phyloP scores from a whole-genome alignment of 768 basidiomycete species.

The Leccinum subtestaceum region DNA sequence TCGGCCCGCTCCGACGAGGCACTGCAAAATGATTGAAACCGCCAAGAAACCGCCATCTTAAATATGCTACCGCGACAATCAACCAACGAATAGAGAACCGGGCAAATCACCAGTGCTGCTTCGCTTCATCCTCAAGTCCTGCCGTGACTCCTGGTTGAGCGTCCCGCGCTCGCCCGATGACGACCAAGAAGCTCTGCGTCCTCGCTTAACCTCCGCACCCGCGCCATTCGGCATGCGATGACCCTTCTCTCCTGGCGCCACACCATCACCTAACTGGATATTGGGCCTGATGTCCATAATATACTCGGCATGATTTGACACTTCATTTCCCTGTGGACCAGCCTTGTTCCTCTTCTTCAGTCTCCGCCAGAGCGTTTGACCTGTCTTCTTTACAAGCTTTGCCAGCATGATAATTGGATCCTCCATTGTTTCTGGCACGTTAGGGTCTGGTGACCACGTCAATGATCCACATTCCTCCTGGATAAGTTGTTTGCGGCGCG shows the following conservation, averaged over 20 bases:
- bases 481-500: constrained; percentile 23
- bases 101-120: constrained; percentile 26
- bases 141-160: constrained; percentile 1
- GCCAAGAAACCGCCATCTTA: too few relatives aligned
- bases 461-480: constrained; percentile 21
- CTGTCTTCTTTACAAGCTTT: constrained; percentile 47
- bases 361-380: constrained; percentile 42
- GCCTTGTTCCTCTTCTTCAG: constrained; percentile 38
- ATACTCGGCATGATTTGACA: constrained; percentile 4
- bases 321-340: constrained; percentile 10
- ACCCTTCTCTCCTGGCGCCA: constrained; percentile 4
- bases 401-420: constrained; percentile 51
- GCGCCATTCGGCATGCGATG: neutral
- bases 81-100: neutral
- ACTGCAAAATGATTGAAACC: neutral
- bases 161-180: constrained; percentile 21
- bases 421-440: constrained; percentile 33
- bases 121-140: constrained; percentile 9
- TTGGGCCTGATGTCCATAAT: constrained; percentile 24
- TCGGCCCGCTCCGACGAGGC: neutral
- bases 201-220: constrained; percentile 9
- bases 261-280: constrained; percentile 21
- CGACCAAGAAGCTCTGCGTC: constrained; percentile 29
- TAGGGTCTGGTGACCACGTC: constrained; percentile 21
- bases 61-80: neutral